Percentiles rank a stretch among this genome's conserved stretches.
phyloP scores from a whole-genome alignment of 2,329 filamentous ascomycete species.

The Diplodia seriata region DNA sequence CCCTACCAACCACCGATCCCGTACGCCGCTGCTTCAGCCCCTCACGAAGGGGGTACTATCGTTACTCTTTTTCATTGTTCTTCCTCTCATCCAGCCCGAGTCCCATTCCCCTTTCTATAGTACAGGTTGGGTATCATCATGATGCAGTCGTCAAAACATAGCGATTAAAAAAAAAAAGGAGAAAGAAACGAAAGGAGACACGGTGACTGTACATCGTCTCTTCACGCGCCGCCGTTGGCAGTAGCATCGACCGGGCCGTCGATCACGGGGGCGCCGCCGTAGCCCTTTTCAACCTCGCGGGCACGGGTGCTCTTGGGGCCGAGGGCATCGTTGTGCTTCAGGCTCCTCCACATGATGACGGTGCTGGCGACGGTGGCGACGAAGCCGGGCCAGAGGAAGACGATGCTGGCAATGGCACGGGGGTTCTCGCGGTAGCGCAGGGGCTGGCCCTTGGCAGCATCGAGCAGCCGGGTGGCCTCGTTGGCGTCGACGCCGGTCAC shows the following conservation, averaged over 20 bases:
- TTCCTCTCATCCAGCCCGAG: no score
- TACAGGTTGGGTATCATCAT: constrained; percentile 12
- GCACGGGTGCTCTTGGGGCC: constrained; percentile 51
- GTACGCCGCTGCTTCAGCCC: no score
- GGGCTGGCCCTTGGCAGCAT: constrained; percentile 47
- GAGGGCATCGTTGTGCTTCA: constrained; percentile 48
- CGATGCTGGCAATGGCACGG: constrained; percentile 58
- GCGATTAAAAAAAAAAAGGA: neutral
- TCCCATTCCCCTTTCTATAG: neutral
- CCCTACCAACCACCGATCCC: no score
- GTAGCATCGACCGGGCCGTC: neutral
- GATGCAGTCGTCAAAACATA: neutral
- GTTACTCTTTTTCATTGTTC: no score
- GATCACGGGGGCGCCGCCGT: neutral
- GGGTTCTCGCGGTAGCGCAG: constrained; percentile 58
- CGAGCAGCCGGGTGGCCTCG: constrained; percentile 40
- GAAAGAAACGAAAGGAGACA: neutral
- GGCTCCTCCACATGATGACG: constrained; percentile 48
- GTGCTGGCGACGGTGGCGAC: constrained; percentile 52
- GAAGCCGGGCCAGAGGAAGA: constrained; percentile 62
- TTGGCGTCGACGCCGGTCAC: constrained; percentile 48
- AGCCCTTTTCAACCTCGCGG: constrained; percentile 34
- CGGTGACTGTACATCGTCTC: neutral
- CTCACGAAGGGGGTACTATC: no score
- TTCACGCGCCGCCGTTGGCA: neutral